Evolutionary conservation across 2,329 filamentous ascomycete genomes (phyloP).

Genomic region (Penicillium sp.): DNA sequence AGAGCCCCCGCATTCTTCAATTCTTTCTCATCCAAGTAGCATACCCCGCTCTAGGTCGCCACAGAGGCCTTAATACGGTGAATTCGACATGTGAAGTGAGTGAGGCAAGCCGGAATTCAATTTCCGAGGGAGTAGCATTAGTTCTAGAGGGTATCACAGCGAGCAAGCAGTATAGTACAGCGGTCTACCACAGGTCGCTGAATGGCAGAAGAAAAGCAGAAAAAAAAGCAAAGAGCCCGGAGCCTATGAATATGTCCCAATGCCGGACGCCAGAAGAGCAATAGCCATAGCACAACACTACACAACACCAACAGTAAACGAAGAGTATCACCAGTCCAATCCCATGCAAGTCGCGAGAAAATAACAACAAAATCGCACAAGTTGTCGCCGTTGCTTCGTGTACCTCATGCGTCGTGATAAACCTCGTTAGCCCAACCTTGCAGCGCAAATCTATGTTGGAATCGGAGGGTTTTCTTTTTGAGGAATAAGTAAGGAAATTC

Average conservation of each 20-base stretch:
- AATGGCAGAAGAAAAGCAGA: constrained; percentile 8
- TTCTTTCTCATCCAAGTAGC: neutral
- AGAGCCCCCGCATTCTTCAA: constrained; percentile 12
- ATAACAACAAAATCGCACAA: constrained; percentile 10
- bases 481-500: constrained; percentile 16
- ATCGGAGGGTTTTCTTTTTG: constrained; percentile 11
- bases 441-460: constrained; percentile 17
- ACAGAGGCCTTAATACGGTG: neutral
- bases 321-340: constrained; percentile 5
- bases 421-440: constrained; percentile 5
- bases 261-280: neutral
- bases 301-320: constrained; percentile 1
- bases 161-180: constrained; percentile 27
- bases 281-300: neutral
- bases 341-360: constrained; percentile 11
- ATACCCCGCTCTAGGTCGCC: constrained; percentile 5
- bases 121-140: constrained; percentile 12
- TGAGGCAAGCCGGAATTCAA: constrained; percentile 6
- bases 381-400: constrained; percentile 14
- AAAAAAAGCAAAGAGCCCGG: neutral
- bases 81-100: neutral
- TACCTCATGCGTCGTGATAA: constrained; percentile 21
- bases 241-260: neutral
- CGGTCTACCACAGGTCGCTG: constrained; percentile 22
- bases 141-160: constrained; percentile 28